These are phyloP conservation scores for Dothiorella sarmentorum DNA, from an alignment of 2,329 filamentous ascomycete species.

Conservation along the genomic window DNA sequence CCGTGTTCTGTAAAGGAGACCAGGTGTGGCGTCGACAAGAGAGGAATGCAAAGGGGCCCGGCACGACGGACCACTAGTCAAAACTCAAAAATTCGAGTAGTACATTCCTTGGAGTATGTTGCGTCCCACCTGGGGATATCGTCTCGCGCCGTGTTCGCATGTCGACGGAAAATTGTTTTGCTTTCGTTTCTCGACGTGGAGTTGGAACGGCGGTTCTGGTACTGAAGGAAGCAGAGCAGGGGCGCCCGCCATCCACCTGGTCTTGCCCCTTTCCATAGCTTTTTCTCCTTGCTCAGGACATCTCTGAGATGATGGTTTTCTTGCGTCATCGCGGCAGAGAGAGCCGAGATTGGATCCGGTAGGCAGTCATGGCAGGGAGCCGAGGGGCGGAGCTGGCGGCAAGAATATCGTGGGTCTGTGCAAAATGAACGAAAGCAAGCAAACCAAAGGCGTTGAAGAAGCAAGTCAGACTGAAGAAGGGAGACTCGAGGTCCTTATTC, in stretches of 20 bases:
- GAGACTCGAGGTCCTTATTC: slow-evolving; percentile 10
- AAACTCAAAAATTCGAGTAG: background rate
- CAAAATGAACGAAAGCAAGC: background rate
- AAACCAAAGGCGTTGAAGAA: background rate
- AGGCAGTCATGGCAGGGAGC: background rate
- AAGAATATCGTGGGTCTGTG: background rate
- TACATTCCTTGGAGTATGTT: background rate
- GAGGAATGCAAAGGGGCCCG: slow-evolving; percentile 6
- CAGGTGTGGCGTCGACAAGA: background rate
- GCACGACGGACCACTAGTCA: background rate
- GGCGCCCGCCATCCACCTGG: background rate
- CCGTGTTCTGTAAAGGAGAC: background rate
- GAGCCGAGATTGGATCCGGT: background rate
- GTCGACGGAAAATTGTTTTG: background rate
- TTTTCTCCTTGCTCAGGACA: background rate
- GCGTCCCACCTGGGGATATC: background rate
- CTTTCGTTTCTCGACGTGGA: background rate
- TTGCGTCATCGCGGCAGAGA: background rate
- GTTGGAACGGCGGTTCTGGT: background rate
- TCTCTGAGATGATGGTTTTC: background rate
- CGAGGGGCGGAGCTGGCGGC: background rate
- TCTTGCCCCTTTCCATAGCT: background rate
- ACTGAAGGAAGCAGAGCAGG: background rate
- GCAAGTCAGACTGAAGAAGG: background rate
- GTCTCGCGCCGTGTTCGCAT: background rate